These are phyloP conservation scores for Senna tora DNA, from an alignment of 306 rosid species.

Conservation along the genomic window DNA sequence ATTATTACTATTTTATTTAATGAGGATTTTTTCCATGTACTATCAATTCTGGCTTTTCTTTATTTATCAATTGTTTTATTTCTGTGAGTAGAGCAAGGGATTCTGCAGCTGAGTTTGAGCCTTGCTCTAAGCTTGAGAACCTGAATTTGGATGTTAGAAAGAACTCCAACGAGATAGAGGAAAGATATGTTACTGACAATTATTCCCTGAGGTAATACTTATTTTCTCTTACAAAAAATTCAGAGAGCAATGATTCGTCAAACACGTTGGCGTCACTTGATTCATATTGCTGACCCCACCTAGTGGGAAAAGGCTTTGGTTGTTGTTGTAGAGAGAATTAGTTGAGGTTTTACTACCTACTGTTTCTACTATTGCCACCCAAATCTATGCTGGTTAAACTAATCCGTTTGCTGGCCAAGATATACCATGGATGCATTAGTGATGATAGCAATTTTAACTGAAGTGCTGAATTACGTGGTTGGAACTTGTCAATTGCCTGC, in stretches of 20 bases:
- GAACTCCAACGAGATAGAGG: constrained; percentile 58
- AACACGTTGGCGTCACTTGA: too few species aligned
- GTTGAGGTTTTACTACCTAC: constrained; percentile 6
- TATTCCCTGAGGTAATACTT: constrained; percentile 60
- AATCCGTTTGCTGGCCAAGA: constrained; percentile 21
- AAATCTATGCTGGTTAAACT: neutral
- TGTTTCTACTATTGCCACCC: neutral
- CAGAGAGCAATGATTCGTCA: constrained; percentile 12
- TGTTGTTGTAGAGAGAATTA: constrained; percentile 29
- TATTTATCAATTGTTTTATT: constrained; percentile 30
- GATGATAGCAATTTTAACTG: constrained; percentile 6
- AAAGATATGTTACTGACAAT: constrained; percentile 44
- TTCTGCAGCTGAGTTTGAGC: constrained; percentile 76
- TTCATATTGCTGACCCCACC: too few species aligned
- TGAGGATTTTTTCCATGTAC: constrained; percentile 10
- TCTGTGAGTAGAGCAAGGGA: constrained; percentile 57
- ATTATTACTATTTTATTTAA: neutral
- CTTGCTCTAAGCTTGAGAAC: constrained; percentile 95
- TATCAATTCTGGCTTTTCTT: constrained; percentile 17
- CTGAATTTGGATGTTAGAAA: constrained; percentile 83
- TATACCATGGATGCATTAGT: constrained; percentile 6
- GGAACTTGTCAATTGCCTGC: constrained; percentile 19
- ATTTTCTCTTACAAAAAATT: constrained; percentile 6
- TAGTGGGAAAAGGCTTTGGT: too few species aligned
- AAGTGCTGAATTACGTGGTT: neutral